These are phyloP conservation scores for Naganishia friedmannii DNA, from an alignment of 768 basidiomycete species.

Conservation along the genomic window DNA sequence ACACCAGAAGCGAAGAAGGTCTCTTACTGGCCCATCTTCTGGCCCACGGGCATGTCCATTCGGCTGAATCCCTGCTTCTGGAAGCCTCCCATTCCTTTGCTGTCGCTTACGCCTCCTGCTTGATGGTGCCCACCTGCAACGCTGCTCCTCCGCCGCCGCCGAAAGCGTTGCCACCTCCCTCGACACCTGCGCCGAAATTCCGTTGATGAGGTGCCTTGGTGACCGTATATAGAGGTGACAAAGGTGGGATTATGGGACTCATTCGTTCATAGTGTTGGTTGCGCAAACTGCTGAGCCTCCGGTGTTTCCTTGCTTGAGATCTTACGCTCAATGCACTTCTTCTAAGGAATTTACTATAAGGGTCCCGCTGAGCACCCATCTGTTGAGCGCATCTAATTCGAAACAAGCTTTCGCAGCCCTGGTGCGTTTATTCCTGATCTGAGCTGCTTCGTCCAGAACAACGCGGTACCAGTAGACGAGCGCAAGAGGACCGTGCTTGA, in stretches of 20 bases:
- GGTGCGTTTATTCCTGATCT: slow-evolving; percentile 49
- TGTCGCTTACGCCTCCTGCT: too few relatives aligned
- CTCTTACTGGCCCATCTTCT: background rate
- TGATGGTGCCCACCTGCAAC: background rate
- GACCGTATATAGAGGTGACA: background rate
- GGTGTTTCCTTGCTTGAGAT: slow-evolving; percentile 14
- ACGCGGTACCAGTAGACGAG: slow-evolving; percentile 66
- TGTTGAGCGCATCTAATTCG: slow-evolving; percentile 58
- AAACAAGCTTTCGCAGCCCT: slow-evolving; percentile 62
- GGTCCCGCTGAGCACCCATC: slow-evolving; percentile 67
- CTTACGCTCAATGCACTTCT: slow-evolving; percentile 60
- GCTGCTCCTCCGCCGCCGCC: background rate
- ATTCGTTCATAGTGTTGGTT: too few relatives aligned
- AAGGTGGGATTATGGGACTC: too few relatives aligned
- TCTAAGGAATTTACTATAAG: slow-evolving; percentile 64
- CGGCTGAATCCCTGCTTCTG: too few relatives aligned
- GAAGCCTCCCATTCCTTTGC: too few relatives aligned
- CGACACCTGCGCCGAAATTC: background rate
- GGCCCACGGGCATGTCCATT: too few relatives aligned
- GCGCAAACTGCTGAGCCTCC: too few relatives aligned
- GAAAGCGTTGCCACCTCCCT: background rate
- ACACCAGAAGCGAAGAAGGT: background rate
- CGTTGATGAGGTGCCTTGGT: background rate
- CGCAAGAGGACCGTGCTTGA: slow-evolving; percentile 62
- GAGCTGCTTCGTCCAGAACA: slow-evolving; percentile 68